Percentiles rank a stretch among this genome's conserved stretches.
Evolutionary conservation across 2,329 filamentous ascomycete species (phyloP).

Genomic region (Trichoderma atroviride): DNA sequence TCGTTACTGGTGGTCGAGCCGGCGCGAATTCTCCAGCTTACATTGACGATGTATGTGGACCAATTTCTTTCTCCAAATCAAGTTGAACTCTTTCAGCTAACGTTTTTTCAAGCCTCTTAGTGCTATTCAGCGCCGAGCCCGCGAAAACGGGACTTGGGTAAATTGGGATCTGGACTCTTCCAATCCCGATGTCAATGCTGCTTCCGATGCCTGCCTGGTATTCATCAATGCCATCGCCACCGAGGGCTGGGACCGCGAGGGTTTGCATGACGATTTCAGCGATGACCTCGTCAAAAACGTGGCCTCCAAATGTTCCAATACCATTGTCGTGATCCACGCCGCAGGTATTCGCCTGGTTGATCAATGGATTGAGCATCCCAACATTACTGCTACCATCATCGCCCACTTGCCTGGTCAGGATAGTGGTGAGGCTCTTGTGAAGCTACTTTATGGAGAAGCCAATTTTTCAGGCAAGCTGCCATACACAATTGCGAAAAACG

Average conservation of each 20-base stretch:
- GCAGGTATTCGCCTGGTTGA: constrained; percentile 65
- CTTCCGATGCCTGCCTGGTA: constrained; percentile 69
- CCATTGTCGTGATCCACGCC: constrained; percentile 65
- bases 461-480: constrained; percentile 60
- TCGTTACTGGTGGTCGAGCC: constrained; percentile 55
- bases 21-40: constrained; percentile 55
- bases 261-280: constrained; percentile 69
- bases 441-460: constrained; percentile 60
- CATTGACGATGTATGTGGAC: constrained; percentile 47
- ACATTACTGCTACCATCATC: constrained; percentile 65
- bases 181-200: constrained; percentile 42
- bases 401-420: constrained; percentile 69
- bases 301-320: constrained; percentile 62
- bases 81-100: neutral
- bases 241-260: constrained; percentile 71
- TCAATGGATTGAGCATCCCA: constrained; percentile 65
- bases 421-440: constrained; percentile 58
- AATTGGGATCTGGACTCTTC: constrained; percentile 49
- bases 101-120: constrained; percentile 50
- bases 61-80: neutral
- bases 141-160: constrained; percentile 58
- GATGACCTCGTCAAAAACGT: constrained; percentile 62
- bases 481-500: constrained; percentile 61
- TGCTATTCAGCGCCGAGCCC: constrained; percentile 58
- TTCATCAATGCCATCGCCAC: constrained; percentile 80